Base-by-base conservation (phyloP, 805 yeast species). In the Cyberlindnera samutprakarnensis region DNA sequence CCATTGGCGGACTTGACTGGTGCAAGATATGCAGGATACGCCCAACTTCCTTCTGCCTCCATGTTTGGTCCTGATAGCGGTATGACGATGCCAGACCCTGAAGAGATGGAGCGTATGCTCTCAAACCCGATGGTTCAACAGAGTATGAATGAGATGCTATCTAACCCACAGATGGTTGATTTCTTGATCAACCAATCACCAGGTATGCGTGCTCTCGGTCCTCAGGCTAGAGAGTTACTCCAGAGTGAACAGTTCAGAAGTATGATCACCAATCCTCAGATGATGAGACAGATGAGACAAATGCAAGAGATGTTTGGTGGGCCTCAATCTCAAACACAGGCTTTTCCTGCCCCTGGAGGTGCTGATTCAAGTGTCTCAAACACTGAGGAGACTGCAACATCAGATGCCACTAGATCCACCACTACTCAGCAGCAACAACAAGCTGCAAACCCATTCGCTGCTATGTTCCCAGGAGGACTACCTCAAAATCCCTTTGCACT, bases 21-120 rank as follows among this genome's bases (percentile, higher is more conserved):
- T 30, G 97, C 97, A 2, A 74, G 96, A 33, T 92, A 87, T 51
- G 96, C 97, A 3, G 98, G 98, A 1, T 78, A 75, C 47, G 72
- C 87, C 7, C 88, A 86, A 47, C 66, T 92, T 57, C 97, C 98
- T 5, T 70, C 83, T 4, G 85, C 86, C 1, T 73, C 78, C 28
- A 72, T 85, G 81, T 87, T 90, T 62, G 96, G 96, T 2, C 88
- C 95, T 18, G 96, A 88, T 56, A 95, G 94, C 25, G 97, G 96
- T 13, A 73, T 81, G 84, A 42, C 46, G 26, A 61, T 78, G 47
- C 54, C 94, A 10, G 77, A 75, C 45, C 81, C 84, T 29, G 88
- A 80, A 31, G 87, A 83, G 40, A 53, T 90, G 58, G 63, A 74
- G 22, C 64, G 68, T 34, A 75, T 85, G 82, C 67, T 92, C 78